phyloP scores from a whole-genome alignment of 441 rosid genomes.

The Corymbia calophylla region DNA sequence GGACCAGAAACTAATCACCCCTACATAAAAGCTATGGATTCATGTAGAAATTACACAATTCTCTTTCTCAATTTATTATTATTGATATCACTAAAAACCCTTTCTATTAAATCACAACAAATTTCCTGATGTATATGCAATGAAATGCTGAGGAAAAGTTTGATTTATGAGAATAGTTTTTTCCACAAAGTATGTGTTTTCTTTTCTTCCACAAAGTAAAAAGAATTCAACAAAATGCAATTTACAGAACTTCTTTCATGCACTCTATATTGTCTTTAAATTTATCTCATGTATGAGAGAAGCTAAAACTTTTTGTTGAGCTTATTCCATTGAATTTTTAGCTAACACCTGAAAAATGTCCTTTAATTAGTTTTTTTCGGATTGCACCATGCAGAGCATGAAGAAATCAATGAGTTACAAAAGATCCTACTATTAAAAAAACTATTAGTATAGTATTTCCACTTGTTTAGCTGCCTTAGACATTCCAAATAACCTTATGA shows the following conservation, averaged over 20 bases:
- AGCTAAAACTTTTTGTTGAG: not conserved
- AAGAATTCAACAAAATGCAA: not conserved
- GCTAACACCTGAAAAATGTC: not conserved
- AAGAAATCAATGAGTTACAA: not conserved
- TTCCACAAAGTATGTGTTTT: not conserved
- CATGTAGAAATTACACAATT: not conserved
- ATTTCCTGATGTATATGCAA: fast-evolving
- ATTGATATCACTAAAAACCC: not conserved
- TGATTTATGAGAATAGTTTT: not conserved
- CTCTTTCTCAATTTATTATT: not conserved
- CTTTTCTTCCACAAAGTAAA: not conserved
- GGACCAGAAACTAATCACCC: no score
- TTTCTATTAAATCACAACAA: not conserved
- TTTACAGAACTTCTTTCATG: not conserved
- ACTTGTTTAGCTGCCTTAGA: not conserved
- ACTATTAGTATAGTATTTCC: not conserved
- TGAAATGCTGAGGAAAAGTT: not conserved
- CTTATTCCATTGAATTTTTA: not conserved
- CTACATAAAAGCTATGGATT: not conserved
- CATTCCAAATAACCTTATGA: not conserved
- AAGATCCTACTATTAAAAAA: not conserved
- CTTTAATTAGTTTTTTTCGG: not conserved
- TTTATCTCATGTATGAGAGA: not conserved
- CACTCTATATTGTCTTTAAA: not conserved
- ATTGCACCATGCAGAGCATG: not conserved